Evolutionary conservation across 2,329 filamentous ascomycete genomes (phyloP).

Genomic region (Bipolaris cookei): DNA sequence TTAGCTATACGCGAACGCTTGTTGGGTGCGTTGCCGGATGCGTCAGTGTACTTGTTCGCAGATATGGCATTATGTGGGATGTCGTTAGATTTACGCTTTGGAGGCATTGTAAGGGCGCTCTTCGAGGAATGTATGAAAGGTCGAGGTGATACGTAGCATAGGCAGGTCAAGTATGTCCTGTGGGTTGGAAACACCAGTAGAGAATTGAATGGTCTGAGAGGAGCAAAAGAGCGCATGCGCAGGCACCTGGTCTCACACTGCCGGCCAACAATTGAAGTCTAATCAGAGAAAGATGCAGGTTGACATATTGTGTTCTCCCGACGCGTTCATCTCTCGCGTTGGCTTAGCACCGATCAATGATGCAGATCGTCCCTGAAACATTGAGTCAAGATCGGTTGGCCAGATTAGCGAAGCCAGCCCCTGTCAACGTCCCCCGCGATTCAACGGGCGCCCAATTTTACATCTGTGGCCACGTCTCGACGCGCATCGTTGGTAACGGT

Average conservation of each 20-base stretch:
- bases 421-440: conserved; percentile 7
- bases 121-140: background rate
- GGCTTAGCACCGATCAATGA: conserved; percentile 35
- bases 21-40: conserved; percentile 42
- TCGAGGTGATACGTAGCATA: background rate
- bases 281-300: background rate
- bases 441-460: background rate
- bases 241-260: background rate
- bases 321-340: conserved; percentile 26
- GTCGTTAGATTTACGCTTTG: conserved; percentile 25
- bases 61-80: conserved; percentile 44
- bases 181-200: background rate
- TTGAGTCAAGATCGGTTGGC: conserved; percentile 27
- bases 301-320: conserved; percentile 1
- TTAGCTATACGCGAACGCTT: conserved; percentile 47
- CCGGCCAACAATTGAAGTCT: background rate
- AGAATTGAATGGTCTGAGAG: background rate
- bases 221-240: background rate
- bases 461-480: background rate
- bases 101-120: conserved; percentile 21
- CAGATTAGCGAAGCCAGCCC: conserved; percentile 31
- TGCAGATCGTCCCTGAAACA: conserved; percentile 36
- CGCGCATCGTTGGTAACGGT: background rate
- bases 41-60: conserved; percentile 44
- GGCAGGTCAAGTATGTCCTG: background rate